Evolutionary conservation across 257 asterid genomes (phyloP), one percentile per base, ranked within the genome.

Genomic region (Petunia axillaris): DNA sequence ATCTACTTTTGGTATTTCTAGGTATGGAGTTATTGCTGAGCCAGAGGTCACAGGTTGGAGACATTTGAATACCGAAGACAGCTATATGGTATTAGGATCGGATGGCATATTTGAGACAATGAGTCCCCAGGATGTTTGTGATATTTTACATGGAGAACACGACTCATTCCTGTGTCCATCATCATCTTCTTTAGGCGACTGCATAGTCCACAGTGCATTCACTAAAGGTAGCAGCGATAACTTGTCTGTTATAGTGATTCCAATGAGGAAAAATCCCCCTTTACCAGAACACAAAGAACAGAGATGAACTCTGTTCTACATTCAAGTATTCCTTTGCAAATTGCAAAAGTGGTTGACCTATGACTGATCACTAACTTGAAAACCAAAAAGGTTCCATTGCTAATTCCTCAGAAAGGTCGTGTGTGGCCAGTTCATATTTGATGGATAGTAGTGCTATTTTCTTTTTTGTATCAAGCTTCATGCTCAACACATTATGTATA

Each of bases 81-180:
- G 79, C 71, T 85, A 85, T 80, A 38, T 92, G 84, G 91, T 94
- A 74, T 76, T 91, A n/a, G 94, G 92, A 67, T 89, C 93, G 10
- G 97, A 94, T 54, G 98, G 97, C 38, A 77, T 91, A 80, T 92
- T 90, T 74, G 97, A 92, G 89, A 86, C 89, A 3, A 25, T 84
- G 90, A 88, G 83, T 62, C 87, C 91, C n/a, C 80, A 82, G 37
- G 62, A 89, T 57, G 94, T 90, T 58, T 94, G 98, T 52, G 84
- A 86, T 11, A 80, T 90, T 41, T 60, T 91, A 50, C 79, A 67
- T 36, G 59, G 16, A 35, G 50, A 3, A 55, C 64, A 35, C 25
- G 39, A 63, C 80, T 77, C 82, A 8, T 43, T 82, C 25, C 76
- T 64, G 3, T 80, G 89, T 81, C 59, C 62, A 9, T 59, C 88